phyloP scores from a whole-genome alignment of 306 rosid genomes.

The Oxytropis ochrocephala region DNA sequence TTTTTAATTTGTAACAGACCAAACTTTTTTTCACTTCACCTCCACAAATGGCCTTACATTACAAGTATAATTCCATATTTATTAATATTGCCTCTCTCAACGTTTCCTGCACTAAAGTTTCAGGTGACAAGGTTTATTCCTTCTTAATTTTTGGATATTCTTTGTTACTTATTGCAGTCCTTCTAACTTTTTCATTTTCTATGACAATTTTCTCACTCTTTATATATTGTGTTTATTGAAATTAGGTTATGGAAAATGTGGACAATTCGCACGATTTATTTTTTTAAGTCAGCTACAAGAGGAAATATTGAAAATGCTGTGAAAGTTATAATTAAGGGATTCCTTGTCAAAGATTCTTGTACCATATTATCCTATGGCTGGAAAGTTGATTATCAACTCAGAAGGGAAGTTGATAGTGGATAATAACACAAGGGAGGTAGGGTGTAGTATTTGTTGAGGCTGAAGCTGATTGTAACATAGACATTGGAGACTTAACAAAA shows the following conservation, averaged over 20 bases:
- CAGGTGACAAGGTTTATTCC: too few species aligned
- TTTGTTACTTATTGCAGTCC: not conserved
- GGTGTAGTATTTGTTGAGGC: conserved; percentile 89
- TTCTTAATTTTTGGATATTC: too few species aligned
- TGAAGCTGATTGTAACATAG: conserved; percentile 53
- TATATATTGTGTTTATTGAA: not conserved
- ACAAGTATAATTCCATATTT: too few species aligned
- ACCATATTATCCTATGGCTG: conserved; percentile 64
- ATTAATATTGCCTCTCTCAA: too few species aligned
- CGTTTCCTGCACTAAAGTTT: too few species aligned
- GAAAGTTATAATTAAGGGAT: conserved; percentile 39
- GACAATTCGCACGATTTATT: conserved; percentile 51
- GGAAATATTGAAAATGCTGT: too few species aligned
- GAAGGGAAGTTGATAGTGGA: conserved; percentile 79
- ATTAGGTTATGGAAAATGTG: conserved; percentile 27
- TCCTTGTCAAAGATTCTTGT: conserved; percentile 64
- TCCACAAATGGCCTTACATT: too few species aligned
- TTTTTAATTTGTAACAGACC: too few species aligned
- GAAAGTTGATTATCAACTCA: conserved; percentile 41
- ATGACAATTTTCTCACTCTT: not conserved
- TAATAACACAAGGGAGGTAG: conserved; percentile 46
- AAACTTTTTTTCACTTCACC: too few species aligned
- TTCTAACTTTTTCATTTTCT: too few species aligned
- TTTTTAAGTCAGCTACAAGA: conserved; percentile 43
- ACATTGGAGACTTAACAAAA: conserved; percentile 23